phyloP scores from a whole-genome alignment of 371 early-diverging fungal species.

The Saksenaea oblongispora region DNA sequence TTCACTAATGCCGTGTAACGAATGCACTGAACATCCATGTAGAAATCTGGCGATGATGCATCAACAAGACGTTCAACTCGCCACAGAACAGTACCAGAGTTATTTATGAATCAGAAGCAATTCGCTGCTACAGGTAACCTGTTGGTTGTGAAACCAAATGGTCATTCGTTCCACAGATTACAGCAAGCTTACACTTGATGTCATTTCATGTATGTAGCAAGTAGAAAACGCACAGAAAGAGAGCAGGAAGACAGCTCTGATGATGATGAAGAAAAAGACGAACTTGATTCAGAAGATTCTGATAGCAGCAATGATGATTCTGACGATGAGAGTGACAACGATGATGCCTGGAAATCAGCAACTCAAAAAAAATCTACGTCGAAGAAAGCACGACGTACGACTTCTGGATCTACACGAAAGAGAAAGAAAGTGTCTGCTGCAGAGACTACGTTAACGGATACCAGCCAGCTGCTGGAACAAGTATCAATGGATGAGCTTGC shows the following conservation, averaged over 20 bases:
- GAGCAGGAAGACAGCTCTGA: conserved; percentile 8
- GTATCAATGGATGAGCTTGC: conserved; percentile 12
- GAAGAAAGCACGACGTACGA: conserved; percentile 9
- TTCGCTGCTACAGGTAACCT: conserved; percentile 9
- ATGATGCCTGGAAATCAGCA: conserved; percentile 10
- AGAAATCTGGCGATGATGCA: background rate
- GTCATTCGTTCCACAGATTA: background rate
- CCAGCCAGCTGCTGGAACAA: conserved; percentile 39
- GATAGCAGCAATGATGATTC: conserved; percentile 8
- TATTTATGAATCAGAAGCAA: conserved; percentile 27
- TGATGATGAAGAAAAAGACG: conserved; percentile 25
- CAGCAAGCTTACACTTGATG: background rate
- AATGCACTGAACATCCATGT: background rate
- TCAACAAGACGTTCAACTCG: conserved; percentile 17
- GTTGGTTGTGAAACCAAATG: background rate
- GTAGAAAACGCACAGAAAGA: conserved; percentile 8
- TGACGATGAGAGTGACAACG: conserved; percentile 14
- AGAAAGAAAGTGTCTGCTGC: conserved; percentile 5
- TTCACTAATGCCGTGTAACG: background rate
- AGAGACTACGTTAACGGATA: conserved; percentile 15
- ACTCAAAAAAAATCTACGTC: conserved; percentile 5
- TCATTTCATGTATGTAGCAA: conserved; percentile 8
- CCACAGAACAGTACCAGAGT: conserved; percentile 26
- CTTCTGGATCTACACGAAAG: conserved; percentile 2
- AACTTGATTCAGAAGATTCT: conserved; percentile 15